Conservation (phyloP, 345 rosid genomes). For the Noccaea caerulescens region DNA sequence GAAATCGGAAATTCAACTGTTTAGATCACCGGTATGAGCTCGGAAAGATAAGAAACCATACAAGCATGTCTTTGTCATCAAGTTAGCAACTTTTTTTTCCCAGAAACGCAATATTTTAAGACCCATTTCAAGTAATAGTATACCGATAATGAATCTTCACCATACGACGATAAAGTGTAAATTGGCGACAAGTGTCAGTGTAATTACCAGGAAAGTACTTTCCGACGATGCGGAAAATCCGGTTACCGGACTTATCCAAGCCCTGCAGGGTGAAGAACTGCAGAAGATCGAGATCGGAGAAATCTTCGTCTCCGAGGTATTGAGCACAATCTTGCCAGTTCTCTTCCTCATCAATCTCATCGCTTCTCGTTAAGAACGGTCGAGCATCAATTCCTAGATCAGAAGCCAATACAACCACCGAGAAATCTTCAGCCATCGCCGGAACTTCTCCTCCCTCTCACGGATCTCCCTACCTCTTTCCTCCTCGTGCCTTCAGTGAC, state of each 20-base stretch:
- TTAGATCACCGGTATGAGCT: neutral
- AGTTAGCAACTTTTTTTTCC: neutral
- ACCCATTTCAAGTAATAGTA: neutral
- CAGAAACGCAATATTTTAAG: neutral
- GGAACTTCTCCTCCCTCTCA: conserved; percentile 17
- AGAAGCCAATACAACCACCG: conserved; percentile 76
- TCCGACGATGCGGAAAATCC: conserved; percentile 78
- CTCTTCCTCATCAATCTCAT: conserved; percentile 52
- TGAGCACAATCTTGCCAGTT: conserved; percentile 89
- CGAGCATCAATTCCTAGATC: conserved; percentile 87
- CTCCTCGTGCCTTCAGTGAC: neutral
- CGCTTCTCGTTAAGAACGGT: conserved; percentile 54
- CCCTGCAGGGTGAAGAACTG: conserved; percentile 79
- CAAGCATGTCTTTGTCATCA: neutral
- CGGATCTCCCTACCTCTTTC: neutral
- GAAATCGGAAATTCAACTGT: neutral
- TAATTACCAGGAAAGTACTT: conserved; percentile 81
- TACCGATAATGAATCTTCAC: neutral
- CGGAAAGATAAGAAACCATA: neutral
- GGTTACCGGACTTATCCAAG: conserved; percentile 73
- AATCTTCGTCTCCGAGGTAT: conserved; percentile 70
- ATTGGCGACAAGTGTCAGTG: neutral
- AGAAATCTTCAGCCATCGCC: conserved; percentile 60
- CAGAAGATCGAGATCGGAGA: conserved; percentile 83
- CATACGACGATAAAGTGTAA: neutral